phyloP scores from a whole-genome alignment of 1,139 yeast species.

The Pichia norvegensis region DNA sequence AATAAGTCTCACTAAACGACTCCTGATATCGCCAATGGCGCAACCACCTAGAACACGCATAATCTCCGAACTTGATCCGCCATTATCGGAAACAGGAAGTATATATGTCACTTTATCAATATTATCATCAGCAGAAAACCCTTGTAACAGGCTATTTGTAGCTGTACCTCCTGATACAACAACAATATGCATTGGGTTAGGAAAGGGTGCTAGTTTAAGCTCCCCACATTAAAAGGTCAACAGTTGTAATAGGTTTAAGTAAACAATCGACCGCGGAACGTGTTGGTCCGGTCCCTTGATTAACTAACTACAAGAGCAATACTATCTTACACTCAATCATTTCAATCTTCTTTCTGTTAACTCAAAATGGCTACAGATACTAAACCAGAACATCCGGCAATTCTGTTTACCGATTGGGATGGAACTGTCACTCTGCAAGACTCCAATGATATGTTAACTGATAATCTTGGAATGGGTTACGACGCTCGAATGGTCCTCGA shows the following conservation, averaged over 20 bases:
- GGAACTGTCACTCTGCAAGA: slow-evolving; percentile 93
- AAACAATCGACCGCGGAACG: not conserved
- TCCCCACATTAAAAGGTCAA: not conserved
- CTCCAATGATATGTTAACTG: slow-evolving; percentile 87
- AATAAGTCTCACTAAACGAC: slow-evolving; percentile 69
- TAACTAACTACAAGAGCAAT: not conserved
- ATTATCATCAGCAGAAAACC: not conserved
- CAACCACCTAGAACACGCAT: slow-evolving; percentile 91
- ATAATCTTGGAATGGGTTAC: slow-evolving; percentile 78
- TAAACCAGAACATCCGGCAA: slow-evolving; percentile 39
- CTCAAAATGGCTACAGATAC: slow-evolving; percentile 5
- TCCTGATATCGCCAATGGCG: slow-evolving; percentile 87
- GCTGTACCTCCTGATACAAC: slow-evolving; percentile 74
- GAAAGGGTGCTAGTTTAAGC: slow-evolving; percentile 1
- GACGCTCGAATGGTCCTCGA: slow-evolving; percentile 60
- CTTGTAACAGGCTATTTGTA: slow-evolving; percentile 28
- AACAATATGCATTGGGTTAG: slow-evolving; percentile 29
- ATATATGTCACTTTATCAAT: slow-evolving; percentile 44
- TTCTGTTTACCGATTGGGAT: slow-evolving; percentile 94
- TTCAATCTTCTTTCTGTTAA: not conserved
- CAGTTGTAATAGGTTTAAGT: too few species aligned
- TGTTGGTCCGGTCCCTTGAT: not conserved
- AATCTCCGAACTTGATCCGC: slow-evolving; percentile 90
- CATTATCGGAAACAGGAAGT: slow-evolving; percentile 85
- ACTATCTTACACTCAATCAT: not conserved